A percentile compares a stretch with the other conserved stretches of the same genome.
These are phyloP conservation scores for Tuber melanosporum DNA, from an alignment of 495 filamentous ascomycete species.

Conservation along the genomic window DNA sequence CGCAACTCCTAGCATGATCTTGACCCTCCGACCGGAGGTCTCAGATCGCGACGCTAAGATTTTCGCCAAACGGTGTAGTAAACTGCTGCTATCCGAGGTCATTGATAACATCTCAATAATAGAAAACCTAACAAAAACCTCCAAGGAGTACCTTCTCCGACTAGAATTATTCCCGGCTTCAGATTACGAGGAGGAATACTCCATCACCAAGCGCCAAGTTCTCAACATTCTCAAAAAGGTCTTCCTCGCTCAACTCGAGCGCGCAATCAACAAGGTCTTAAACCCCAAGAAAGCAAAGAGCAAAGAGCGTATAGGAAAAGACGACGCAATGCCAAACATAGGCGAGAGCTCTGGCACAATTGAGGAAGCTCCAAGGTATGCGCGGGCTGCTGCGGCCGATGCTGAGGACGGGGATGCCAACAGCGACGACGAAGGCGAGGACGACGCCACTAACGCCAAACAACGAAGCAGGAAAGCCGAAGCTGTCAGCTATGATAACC, in stretches of 20 bases:
- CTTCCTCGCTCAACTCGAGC: constrained; percentile 64
- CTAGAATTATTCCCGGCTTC: constrained; percentile 74
- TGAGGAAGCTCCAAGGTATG: constrained; percentile 44
- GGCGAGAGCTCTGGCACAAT: constrained; percentile 68
- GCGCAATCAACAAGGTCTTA: constrained; percentile 63
- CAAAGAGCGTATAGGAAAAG: constrained; percentile 54
- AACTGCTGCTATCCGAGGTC: constrained; percentile 77
- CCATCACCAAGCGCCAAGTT: constrained; percentile 70
- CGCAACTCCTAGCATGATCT: constrained; percentile 85
- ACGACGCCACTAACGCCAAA: constrained; percentile 77
- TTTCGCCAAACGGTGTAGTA: constrained; percentile 89
- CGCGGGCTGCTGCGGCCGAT: constrained; percentile 47
- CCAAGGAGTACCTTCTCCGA: constrained; percentile 77
- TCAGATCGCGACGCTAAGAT: constrained; percentile 61
- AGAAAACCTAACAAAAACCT: constrained; percentile 65
- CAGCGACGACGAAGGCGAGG: constrained; percentile 59
- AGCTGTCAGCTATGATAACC: constrained; percentile 79
- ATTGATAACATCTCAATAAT: constrained; percentile 72
- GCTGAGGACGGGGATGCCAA: constrained; percentile 64
- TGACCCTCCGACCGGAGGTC: constrained; percentile 68
- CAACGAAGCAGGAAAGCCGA: constrained; percentile 66
- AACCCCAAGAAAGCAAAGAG: constrained; percentile 64
- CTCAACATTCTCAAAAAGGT: constrained; percentile 68
- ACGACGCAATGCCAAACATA: constrained; percentile 69
- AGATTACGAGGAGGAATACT: constrained; percentile 80